Evolutionary conservation across 31 red algal genomes (phyloP), one percentile per base, ranked within the genome.

Genomic region (Odonthalia washingtoniensis): DNA sequence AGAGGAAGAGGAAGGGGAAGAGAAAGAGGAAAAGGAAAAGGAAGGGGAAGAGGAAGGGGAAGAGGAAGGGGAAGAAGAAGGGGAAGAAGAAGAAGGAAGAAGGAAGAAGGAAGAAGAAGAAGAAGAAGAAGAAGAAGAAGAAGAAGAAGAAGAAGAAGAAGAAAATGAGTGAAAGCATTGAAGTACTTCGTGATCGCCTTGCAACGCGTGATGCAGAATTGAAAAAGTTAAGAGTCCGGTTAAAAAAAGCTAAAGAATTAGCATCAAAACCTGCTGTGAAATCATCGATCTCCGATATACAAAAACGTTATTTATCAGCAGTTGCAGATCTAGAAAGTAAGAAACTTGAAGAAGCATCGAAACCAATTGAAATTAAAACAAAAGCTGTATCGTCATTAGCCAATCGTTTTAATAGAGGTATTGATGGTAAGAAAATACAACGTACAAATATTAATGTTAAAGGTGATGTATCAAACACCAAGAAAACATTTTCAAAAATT

Each of bases 351-450:
- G 21, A 46, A 0, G 37, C 62, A 31, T 46, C 37, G 42, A 60
- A 81, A 1, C 37, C 53, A 4, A 46, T 82, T 1, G 49, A 40
- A 46, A 6, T 70, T 24, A 32, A 43, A 36, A n/a, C 75, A n/a
- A 77, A 80, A 46, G 90, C 68, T 35, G 90, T 92, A 28, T 86
- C 82, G 1, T 72, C 53, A 26, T 66, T 92, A 31, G 76, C 83
- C n/a, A 92, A 65, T 72, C 73, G 77, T 26, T 92, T 81, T 81
- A 87, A 92, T 60, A 46, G 86, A 46, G 90, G 90, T 28, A 87
- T 92, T 24, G 76, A 73, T 27, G 76, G 49, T 24, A 78, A 77
- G 63, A 46, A 75, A 46, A 82, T 87, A 1, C 16, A 75, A 26
- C 87, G 78, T 62, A 84, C 85, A 42, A 41, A 39, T 24, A 79